Percentiles rank a stretch among this genome's conserved stretches.
phyloP scores from a whole-genome alignment of 2,329 filamentous ascomycete species.

The Aspergillus fumigatiaffinis region DNA sequence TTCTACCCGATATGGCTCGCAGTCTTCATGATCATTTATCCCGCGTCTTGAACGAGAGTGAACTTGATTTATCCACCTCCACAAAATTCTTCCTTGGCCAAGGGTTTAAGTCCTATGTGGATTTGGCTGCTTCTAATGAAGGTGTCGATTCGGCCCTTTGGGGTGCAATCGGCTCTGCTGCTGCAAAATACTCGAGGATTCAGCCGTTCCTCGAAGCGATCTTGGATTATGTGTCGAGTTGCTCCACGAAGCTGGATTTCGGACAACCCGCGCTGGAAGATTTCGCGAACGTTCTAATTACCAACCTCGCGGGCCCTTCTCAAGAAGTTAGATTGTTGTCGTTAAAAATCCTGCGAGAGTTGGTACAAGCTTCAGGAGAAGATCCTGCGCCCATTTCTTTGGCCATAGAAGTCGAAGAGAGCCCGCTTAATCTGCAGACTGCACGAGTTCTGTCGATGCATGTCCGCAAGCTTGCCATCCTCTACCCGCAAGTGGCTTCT shows the following conservation, averaged over 20 bases:
- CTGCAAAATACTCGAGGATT: conserved; percentile 62
- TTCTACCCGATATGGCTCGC: conserved; percentile 62
- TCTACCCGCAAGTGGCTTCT: conserved; percentile 58
- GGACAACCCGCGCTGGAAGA: conserved; percentile 56
- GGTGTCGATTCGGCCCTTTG: conserved; percentile 60
- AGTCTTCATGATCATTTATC: conserved; percentile 64
- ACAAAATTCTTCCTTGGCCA: conserved; percentile 71
- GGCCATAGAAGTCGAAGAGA: conserved; percentile 77
- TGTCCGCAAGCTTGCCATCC: conserved; percentile 68
- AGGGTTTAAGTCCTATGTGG: conserved; percentile 69
- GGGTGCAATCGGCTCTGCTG: conserved; percentile 61
- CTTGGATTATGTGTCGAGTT: conserved; percentile 45
- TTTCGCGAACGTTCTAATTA: conserved; percentile 62
- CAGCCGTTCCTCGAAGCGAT: conserved; percentile 64
- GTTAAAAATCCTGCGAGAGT: conserved; percentile 64
- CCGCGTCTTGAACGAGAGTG: conserved; percentile 60
- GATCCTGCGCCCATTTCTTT: conserved; percentile 45
- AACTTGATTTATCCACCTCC: conserved; percentile 57
- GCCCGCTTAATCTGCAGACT: conserved; percentile 70
- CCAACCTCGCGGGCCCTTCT: conserved; percentile 71
- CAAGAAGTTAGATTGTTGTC: conserved; percentile 70
- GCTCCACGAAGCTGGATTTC: conserved; percentile 28
- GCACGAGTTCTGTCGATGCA: conserved; percentile 78
- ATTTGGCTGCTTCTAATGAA: conserved; percentile 58
- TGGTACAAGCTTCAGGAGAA: conserved; percentile 46